Evolutionary conservation across 805 yeast species (phyloP), one percentile per base, ranked within the genome.

Genomic region (Gaillardinia entomophila): DNA sequence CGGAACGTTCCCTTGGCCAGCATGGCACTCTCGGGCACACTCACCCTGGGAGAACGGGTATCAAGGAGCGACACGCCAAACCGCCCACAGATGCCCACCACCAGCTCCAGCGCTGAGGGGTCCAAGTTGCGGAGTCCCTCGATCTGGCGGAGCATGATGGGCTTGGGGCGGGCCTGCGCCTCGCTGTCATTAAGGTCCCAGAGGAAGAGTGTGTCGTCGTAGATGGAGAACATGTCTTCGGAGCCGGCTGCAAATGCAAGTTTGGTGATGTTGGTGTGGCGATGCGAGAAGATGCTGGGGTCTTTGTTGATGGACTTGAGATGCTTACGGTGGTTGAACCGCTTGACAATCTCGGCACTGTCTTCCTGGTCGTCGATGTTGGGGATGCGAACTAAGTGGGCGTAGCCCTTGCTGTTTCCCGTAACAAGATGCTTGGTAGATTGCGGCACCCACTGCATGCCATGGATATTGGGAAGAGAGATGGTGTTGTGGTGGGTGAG

Each of bases 61-160:
- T 87, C 96, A 40, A 78, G 69, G 25, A 87, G 55, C 0, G 92
- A 79, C 7, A 86, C 70, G 2, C 95, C 96, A 49, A 78, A 78
- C 16, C 70, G 68, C 4, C 87, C 87, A 37, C 83, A 77, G 2
- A 82, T 57, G 0, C 87, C 82, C 33, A 79, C 46, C 15, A 80
- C 57, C 16, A 79, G 75, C 43, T 66, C 68, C 30, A 57, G 45
- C 4, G 68, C 50, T 26, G 73, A 68, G 18, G 71, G 51, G 41
- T 79, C 80, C 35, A 81, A 71, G 27, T 66, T 58, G 10, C 57
- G 45, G 2, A 79, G 50, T 0, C 85, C 84, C 1, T 64, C 53
- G 13, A 73, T 60, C 27, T 65, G 67, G 23, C 75, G 65, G 33
- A 77, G 75, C 30, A 75, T 53, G 8, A 75, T 53, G 3, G 94